phyloP scores from a whole-genome alignment of 164 flowering plant species.

The Sextonia rubra region DNA sequence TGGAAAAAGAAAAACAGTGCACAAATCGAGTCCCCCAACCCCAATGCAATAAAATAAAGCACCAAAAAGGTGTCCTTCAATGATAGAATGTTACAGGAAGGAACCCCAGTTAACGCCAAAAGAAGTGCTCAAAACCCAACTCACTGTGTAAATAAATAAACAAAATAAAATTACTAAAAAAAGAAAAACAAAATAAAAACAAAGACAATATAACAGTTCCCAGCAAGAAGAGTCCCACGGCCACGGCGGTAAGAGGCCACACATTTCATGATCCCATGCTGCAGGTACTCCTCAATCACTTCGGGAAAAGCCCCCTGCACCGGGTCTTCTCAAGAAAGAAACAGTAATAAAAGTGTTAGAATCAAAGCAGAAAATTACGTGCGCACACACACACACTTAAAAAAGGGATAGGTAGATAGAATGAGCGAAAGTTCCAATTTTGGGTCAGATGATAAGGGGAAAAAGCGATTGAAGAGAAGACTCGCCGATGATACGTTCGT shows the following conservation, averaged over 20 bases:
- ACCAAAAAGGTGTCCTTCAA: too few relatives aligned
- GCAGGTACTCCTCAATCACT: conserved; percentile 88
- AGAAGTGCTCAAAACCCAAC: background rate
- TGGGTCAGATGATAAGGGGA: background rate
- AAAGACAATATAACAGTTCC: too few relatives aligned
- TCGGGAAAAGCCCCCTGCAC: conserved; percentile 98
- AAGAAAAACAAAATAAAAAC: too few relatives aligned
- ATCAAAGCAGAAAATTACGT: background rate
- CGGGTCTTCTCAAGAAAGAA: conserved; percentile 53
- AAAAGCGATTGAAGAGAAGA: background rate
- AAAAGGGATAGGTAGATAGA: too few relatives aligned
- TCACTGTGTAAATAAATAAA: background rate
- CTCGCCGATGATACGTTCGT: conserved; percentile 59
- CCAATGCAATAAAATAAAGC: too few relatives aligned
- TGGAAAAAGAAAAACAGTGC: too few relatives aligned
- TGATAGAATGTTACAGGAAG: too few relatives aligned
- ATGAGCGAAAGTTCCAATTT: background rate
- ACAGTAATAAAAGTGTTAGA: background rate
- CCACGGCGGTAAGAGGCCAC: conserved; percentile 94
- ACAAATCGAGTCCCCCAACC: background rate
- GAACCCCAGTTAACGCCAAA: too few relatives aligned
- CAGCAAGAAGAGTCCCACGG: conserved; percentile 96
- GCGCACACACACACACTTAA: background rate
- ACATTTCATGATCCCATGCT: conserved; percentile 90
- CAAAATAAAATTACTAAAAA: too few relatives aligned